Evolutionary conservation across 2,329 filamentous ascomycete genomes (phyloP).

Genomic region (Neofusicoccum laricinum): DNA sequence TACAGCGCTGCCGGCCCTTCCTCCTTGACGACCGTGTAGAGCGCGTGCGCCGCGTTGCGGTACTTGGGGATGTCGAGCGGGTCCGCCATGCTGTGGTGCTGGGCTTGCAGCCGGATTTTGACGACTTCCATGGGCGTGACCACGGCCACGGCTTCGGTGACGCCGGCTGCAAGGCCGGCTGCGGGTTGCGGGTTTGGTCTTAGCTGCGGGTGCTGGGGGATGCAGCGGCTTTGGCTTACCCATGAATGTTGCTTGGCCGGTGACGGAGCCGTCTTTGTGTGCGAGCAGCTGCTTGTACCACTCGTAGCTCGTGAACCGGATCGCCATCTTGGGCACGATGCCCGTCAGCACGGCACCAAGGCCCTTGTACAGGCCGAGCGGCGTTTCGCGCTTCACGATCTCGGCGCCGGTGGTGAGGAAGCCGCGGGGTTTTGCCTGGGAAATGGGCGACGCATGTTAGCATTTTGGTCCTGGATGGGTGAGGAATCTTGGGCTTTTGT

Average conservation of each 20-base stretch:
- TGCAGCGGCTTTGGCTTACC: too few relatives aligned
- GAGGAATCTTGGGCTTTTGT: too few relatives aligned
- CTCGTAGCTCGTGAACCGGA: constrained; percentile 97
- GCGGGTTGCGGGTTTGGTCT: too few relatives aligned
- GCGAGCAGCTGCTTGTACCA: constrained; percentile 84
- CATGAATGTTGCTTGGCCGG: constrained; percentile 69
- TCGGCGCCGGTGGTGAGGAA: constrained; percentile 83
- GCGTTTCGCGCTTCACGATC: constrained; percentile 87
- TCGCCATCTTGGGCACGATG: constrained; percentile 99
- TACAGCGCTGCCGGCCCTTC: constrained; percentile 87
- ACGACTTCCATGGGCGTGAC: constrained; percentile 99
- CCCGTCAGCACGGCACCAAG: constrained; percentile 94
- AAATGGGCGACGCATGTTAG: neutral
- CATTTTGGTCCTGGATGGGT: neutral
- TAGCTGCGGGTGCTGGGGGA: too few relatives aligned
- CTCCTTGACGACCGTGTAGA: constrained; percentile 87
- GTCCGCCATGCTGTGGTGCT: constrained; percentile 97
- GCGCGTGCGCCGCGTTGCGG: constrained; percentile 80
- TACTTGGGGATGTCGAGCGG: constrained; percentile 96
- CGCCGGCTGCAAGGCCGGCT: constrained; percentile 87
- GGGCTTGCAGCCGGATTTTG: constrained; percentile 96
- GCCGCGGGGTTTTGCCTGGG: constrained; percentile 69
- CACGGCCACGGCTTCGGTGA: constrained; percentile 93
- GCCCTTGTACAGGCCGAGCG: constrained; percentile 92
- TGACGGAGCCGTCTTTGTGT: constrained; percentile 61